Evolutionary conservation across 441 rosid species (phyloP), one percentile per base, ranked within the genome.

Genomic region (Syzygium malaccense): DNA sequence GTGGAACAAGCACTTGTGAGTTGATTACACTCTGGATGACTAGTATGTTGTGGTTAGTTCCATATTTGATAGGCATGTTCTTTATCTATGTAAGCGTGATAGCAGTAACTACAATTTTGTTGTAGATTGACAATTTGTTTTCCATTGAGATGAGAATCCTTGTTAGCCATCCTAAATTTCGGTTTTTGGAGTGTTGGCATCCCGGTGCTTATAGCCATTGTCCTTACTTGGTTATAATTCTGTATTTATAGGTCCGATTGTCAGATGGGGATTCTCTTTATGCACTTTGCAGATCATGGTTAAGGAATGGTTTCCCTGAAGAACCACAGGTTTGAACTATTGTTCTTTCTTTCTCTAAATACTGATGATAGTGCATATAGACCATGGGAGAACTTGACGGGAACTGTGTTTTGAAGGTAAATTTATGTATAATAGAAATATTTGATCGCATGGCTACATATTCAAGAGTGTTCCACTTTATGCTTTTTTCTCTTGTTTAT

Each of bases 211-310:
- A 41, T 68, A 68, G 86, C 48, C 17, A 33, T 85, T 37, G 26
- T 20, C 64, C 33, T 71, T 64, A 55, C 55, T 62, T 25, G 55
- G 19, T n/a, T 55, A 85, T 60, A 13, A 49, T 32, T 88, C 86
- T 85, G 37, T 85, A n/a, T 19, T 55, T 88, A 33, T 57, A 88
- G 89, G 89, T 88, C 14, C 75, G 94, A 88, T 91, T 95, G 88
- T 87, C 96, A 10, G 96, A 93, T 37, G 96, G 94, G 62, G 94
- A 95, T 92, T 94, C 99, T 90, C 92, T 97, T 57, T 98, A 97
- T 90, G 92, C 94, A 54, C 96, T 98, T 85, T 96, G 98, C 88
- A 94, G 99, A 55, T 96, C 98, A 80, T 98, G 99, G 99, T 89
- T 98, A 93, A 95, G 95, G 93, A 96, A 96, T 92, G 98, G 99